Base-by-base conservation (phyloP, 768 basidiomycete genomes). In the Fistulinella prunicolor region DNA sequence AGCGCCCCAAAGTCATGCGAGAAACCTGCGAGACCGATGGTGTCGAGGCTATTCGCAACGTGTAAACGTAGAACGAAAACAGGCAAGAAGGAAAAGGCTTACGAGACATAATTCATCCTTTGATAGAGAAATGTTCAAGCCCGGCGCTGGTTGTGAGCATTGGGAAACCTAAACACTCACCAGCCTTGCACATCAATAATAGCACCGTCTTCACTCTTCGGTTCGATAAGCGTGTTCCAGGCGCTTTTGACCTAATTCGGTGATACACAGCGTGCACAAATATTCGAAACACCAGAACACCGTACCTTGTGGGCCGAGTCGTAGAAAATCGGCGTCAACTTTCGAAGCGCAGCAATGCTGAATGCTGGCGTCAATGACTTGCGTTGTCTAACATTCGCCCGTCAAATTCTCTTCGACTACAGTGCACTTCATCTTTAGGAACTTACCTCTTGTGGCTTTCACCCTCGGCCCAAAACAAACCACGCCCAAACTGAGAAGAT, bases 1-100 rank as follows among this genome's bases (percentile, higher is more conserved):
- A 83, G 68, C 1, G 77, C 64, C 22, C 73, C 73, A 55, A 84
- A 84, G 55, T 82, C 73, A 53, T 83, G 76, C 0, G 77, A 76
- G 52, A 84, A 84, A 2, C 80, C 81, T 9, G 80, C 80, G 30
- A 82, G 77, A 17, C 81, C 81, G 36, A 84, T 71, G 3, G 73
- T 72, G 54, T 84, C 82, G 8, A 83, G 65, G 8, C 80, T 81
- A 20, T 6, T 16, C 9, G 24, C n/a, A n/a, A n/a, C n/a, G 2
- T 0, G 3, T 39, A 2, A 12, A 19, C 23, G 4, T 5, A 26
- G 24, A 40, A 19, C 10, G 5, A 23, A 1, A 21, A 36, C 9
- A 12, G 32, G 14, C 5, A 7, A 1, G 10, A 17, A n/a, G 22
- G 16, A 26, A 14, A 35, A n/a, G 13, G 1, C 67, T 14, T 46